phyloP scores from a whole-genome alignment of 805 yeast genomes.

The Osmozyma mogii region DNA sequence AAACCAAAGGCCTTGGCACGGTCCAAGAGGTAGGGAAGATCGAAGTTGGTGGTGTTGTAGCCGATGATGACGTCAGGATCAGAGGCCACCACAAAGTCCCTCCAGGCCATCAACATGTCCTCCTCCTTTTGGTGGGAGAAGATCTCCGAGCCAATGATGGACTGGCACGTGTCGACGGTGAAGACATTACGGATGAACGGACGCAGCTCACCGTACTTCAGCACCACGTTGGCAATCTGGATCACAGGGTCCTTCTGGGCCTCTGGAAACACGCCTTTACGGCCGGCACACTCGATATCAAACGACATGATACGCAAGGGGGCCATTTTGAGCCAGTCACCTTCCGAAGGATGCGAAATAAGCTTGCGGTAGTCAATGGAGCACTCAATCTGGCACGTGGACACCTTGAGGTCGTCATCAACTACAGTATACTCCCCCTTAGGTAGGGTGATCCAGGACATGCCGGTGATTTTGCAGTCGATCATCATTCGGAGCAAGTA shows the following conservation, averaged over 20 bases:
- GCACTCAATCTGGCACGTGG: conserved; percentile 84
- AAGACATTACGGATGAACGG: conserved; percentile 95
- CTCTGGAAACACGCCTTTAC: conserved; percentile 95
- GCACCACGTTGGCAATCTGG: conserved; percentile 94
- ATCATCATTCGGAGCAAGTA: conserved; percentile 82
- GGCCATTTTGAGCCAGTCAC: conserved; percentile 88
- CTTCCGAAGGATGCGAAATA: conserved; percentile 80
- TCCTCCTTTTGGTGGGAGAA: conserved; percentile 66
- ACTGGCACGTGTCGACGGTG: conserved; percentile 84
- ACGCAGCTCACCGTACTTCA: conserved; percentile 68
- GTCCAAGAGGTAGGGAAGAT: conserved; percentile 85
- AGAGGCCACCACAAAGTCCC: conserved; percentile 68
- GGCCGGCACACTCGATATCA: conserved; percentile 98
- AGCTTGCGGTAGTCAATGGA: conserved; percentile 59
- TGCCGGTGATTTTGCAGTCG: conserved; percentile 87
- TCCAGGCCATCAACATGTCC: conserved; percentile 83
- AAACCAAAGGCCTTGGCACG: conserved; percentile 72
- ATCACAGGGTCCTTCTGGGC: conserved; percentile 89
- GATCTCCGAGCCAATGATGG: conserved; percentile 90
- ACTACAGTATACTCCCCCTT: conserved; percentile 54
- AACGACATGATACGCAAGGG: conserved; percentile 90
- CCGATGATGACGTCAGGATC: conserved; percentile 98
- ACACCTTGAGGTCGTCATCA: conserved; percentile 34
- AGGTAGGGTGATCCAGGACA: conserved; percentile 96
- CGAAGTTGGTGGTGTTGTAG: conserved; percentile 90